Conservation (phyloP, 1,284 basidiomycete genomes). For the Peniophora sp. region DNA sequence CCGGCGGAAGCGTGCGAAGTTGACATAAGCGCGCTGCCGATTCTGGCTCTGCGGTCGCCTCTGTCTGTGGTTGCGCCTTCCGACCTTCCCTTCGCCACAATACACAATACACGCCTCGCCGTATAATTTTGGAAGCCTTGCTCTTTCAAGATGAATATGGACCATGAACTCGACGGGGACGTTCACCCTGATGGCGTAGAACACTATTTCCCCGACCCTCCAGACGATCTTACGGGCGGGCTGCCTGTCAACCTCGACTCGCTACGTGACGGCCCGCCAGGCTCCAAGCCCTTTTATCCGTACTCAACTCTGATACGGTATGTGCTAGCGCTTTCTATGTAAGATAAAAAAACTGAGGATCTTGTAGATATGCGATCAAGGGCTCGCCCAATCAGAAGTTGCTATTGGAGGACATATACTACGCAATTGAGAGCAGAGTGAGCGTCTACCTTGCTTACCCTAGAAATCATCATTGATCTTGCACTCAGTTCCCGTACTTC, state of each 20-base stretch:
- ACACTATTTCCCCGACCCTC: slow-evolving; percentile 63
- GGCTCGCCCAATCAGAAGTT: slow-evolving; percentile 78
- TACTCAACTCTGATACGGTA: slow-evolving; percentile 82
- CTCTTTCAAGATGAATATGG: neutral
- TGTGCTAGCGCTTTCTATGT: slow-evolving; percentile 18
- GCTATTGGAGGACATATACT: slow-evolving; percentile 79
- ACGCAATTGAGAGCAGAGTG: slow-evolving; percentile 79
- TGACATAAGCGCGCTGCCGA: no score
- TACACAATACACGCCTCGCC: no score
- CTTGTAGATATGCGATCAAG: slow-evolving; percentile 74
- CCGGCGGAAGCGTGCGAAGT: no score
- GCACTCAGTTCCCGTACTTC: slow-evolving; percentile 72
- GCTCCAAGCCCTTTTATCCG: slow-evolving; percentile 80
- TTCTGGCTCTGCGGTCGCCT: no score
- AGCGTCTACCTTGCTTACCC: slow-evolving; percentile 19
- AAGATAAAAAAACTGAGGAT: slow-evolving; percentile 3
- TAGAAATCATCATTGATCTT: slow-evolving; percentile 1
- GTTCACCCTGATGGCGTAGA: slow-evolving; percentile 21
- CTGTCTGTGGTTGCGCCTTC: no score
- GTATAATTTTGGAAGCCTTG: no score
- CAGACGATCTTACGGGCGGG: slow-evolving; percentile 70
- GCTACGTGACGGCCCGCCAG: slow-evolving; percentile 71
- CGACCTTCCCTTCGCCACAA: slow-evolving; percentile 1
- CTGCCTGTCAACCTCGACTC: slow-evolving; percentile 79
- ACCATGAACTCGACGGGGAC: neutral